Evolutionary conservation across 1,284 basidiomycete genomes (phyloP).

Genomic region (Lignosus rhinocerotis): DNA sequence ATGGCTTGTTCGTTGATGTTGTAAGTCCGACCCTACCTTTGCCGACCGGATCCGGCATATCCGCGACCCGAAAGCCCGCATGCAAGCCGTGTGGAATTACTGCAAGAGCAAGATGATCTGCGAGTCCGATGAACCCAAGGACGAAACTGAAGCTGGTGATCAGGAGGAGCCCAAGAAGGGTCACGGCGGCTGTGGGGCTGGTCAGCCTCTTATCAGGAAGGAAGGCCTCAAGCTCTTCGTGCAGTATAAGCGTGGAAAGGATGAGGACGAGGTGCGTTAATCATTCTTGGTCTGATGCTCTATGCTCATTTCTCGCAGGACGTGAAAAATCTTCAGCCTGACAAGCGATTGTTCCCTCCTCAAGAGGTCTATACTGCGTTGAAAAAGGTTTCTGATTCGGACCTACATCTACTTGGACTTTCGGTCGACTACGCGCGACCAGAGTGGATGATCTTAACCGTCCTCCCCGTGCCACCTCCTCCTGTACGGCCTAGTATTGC

Average conservation of each 20-base stretch:
- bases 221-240: conserved; percentile 95
- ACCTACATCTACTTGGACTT: conserved; percentile 90
- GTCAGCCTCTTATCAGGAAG: conserved; percentile 90
- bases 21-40: conserved; percentile 82
- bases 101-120: conserved; percentile 88
- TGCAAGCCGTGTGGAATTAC: conserved; percentile 83
- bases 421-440: conserved; percentile 96
- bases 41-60: conserved; percentile 83
- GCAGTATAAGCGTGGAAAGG: conserved; percentile 93
- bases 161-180: conserved; percentile 77
- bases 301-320: conserved; percentile 51
- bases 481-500: conserved; percentile 98
- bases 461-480: conserved; percentile 96
- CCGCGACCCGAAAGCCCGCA: conserved; percentile 86
- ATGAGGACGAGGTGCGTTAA: conserved; percentile 84
- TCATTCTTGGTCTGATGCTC: conserved; percentile 1
- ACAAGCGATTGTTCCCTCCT: conserved; percentile 87
- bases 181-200: conserved; percentile 95
- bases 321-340: conserved; percentile 83
- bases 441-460: conserved; percentile 99
- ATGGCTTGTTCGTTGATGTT: conserved; percentile 19
- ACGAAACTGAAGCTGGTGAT: conserved; percentile 79
- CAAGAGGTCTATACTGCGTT: conserved; percentile 90
- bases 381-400: conserved; percentile 90
- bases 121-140: conserved; percentile 84